A percentile compares a stretch with the other conserved stretches of the same genome.
These are phyloP conservation scores for Kodamaea plutei DNA, from an alignment of 1,139 yeast species.

Conservation along the genomic window DNA sequence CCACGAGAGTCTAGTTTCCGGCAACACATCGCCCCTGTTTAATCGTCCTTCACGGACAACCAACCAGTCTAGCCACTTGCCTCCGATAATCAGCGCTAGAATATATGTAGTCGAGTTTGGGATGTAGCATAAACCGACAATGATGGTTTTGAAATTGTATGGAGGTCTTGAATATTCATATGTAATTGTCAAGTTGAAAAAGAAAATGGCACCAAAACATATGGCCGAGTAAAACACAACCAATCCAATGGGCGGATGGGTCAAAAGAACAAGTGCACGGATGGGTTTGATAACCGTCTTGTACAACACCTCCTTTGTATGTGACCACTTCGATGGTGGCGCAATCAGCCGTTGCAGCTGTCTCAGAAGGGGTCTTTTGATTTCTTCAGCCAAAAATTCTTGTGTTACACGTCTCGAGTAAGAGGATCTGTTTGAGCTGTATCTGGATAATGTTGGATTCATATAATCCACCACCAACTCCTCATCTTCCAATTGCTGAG, in stretches of 20 bases:
- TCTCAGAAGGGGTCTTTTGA: constrained; percentile 16
- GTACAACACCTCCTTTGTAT: constrained; percentile 25
- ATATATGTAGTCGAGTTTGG: constrained; percentile 81
- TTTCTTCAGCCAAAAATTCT: constrained; percentile 22
- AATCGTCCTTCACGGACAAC: constrained; percentile 49
- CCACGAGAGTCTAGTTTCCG: constrained; percentile 78
- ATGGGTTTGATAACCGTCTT: constrained; percentile 44
- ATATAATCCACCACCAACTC: constrained; percentile 34
- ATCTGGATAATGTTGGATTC: constrained; percentile 35
- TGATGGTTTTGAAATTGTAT: constrained; percentile 60
- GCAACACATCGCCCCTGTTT: constrained; percentile 62
- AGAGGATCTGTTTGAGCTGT: constrained; percentile 32
- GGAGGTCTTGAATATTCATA: constrained; percentile 61
- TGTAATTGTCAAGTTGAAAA: constrained; percentile 71
- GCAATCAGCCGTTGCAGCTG: constrained; percentile 7
- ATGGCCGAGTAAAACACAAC: constrained; percentile 63
- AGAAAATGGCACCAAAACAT: constrained; percentile 65
- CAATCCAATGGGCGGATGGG: constrained; percentile 70
- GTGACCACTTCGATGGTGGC: constrained; percentile 7
- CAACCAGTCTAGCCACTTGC: constrained; percentile 70
- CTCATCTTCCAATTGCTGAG: constrained; percentile 18
- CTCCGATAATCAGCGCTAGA: constrained; percentile 71
- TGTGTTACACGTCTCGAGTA: constrained; percentile 29
- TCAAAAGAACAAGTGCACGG: constrained; percentile 49
- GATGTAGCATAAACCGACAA: constrained; percentile 72